Base-by-base conservation (phyloP, 1,284 basidiomycete genomes). In the Trametes pubescens region DNA sequence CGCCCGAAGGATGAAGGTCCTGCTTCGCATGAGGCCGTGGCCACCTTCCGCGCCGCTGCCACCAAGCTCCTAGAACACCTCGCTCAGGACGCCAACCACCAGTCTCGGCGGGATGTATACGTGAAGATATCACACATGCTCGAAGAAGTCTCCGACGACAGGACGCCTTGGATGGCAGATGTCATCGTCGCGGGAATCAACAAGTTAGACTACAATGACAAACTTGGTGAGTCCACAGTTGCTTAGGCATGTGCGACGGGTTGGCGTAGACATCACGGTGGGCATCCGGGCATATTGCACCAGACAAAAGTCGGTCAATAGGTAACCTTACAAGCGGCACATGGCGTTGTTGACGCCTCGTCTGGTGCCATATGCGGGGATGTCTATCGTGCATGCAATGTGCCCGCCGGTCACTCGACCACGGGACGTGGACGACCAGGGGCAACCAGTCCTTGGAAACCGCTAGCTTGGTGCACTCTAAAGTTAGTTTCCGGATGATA, bases 161-260 rank as follows among this genome's bases (percentile, higher is more conserved):
- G 86, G 29, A 84, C 87, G 0, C 82, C 85, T 9, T 90, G 87
- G 85, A 86, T 92, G 81, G 89, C 89, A 0, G 92, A 93, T 71
- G 84, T 91, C 10, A 81, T 93, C 44, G 81, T 92, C 22, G 82
- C 86, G 8, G 85, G 82, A 24, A 78, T 91, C 40, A 85, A 85
- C 54, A 68, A 68, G 51, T 82, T 82, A 4, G 89, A 90, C 61
- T 89, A 90, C 69, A 77, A 77, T 4, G 91, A 93, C 73, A 90
- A 87, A 73, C 80, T 93, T 8, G 86, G 91, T 91, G 69, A 71
- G 86, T 63, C 35, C 59, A 51, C 51, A 29, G 35, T 52, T 48
- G 53, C 53, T 29, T 26, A 29, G 38, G 11, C 13, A 4, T 14
- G 4, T 40, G 38, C 4, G 18, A 8, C 29, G 29, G 8, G 29